Base-by-base conservation (phyloP, 768 basidiomycete species). In the Gyrodon lividus region DNA sequence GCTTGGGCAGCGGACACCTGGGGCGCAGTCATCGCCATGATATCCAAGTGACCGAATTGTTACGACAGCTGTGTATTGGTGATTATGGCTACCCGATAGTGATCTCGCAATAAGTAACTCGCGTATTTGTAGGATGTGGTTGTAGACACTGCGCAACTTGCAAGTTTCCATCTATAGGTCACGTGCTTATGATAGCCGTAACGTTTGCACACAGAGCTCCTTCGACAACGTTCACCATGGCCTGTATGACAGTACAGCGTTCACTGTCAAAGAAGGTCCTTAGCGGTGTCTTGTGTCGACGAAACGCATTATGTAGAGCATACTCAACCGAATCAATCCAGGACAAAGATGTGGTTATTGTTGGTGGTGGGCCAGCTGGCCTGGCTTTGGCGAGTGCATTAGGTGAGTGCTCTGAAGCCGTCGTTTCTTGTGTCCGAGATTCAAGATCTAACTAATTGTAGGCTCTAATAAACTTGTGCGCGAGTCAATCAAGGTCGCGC, bases 311-410 rank as follows among this genome's bases (percentile, higher is more conserved):
- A 10, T 17, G 38, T 20, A 60, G 64, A 46, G 20, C 56, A 9
- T 70, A 60, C 17, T 51, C 57, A 41, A 59, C 58, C 20, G 47
- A 50, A 14, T 43, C 51, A 8, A 48, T 67, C 23, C 72, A 80
- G 52, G 80, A 89, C 33, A 85, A 80, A 57, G 97, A 98, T 66
- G 78, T 98, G 30, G 90, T 96, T 19, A 89, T 98, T 59, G 91
- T 98, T 22, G 96, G 97, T 16, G 97, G 92, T 23, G 96, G 95
- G 2, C 94, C 92, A 22, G 91, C 82, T 4, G 97, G 97, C 4
- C 77, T 99, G 35, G 89, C 94, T 12, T 73, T 99, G 31, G 94
- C 93, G 3, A 84, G 83, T 63, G 91, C 92, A 30, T 76, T 99
- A 6, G 80, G 95, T 96, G 64, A 53, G 80, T 68, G 19, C 6